Base-by-base conservation (phyloP, 2,329 filamentous ascomycete species). In the Fusarium buharicum region DNA sequence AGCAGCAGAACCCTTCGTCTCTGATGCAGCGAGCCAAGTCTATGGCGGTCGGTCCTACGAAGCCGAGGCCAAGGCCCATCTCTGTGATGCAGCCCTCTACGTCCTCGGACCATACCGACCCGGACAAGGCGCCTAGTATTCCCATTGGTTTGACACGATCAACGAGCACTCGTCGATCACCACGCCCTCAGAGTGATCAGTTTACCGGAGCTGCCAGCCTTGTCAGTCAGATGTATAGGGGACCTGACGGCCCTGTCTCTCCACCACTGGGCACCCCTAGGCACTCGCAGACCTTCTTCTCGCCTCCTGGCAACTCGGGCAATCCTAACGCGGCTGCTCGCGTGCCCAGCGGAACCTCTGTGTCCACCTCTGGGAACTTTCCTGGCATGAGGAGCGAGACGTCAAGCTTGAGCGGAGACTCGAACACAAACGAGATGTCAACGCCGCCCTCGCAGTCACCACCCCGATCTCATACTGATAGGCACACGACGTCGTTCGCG, bases 201-300 rank as follows among this genome's bases (percentile, higher is more conserved):
- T 85, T 79, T 70, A 84, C 83, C 1, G 78, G 78, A 39, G 88
- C 87, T 16, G 90, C 91, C 8, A 86, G 84, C 57, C 85, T 96
- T 27, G 89, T 97, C 44, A 92, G 91, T 69, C 93, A 93, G 75
- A 96, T 97, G 90, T 96, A 96, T 79, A 89, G 89, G 71, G 90
- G 90, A 13, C 85, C 87, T 10, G 84, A 90, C 18, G 84, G 86
- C 4, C 84, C 87, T 9, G 81, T 85, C 38, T 90, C 88, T 18
- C 82, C 86, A 39, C 79, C 84, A 4, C 77, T 88, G 22, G 79
- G 79, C 66, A 81, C 86, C 75, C 78, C 86, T 68, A 78, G 88
- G 59, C 79, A 84, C 73, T 85, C 85, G 61, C 82, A 86, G 70
- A 86, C 86, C 28, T 90, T 90, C 77, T 90, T 90, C 76, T 77